Evolutionary conservation across 148 eudicot species (phyloP).

Genomic region (Spergularia bocconei): DNA sequence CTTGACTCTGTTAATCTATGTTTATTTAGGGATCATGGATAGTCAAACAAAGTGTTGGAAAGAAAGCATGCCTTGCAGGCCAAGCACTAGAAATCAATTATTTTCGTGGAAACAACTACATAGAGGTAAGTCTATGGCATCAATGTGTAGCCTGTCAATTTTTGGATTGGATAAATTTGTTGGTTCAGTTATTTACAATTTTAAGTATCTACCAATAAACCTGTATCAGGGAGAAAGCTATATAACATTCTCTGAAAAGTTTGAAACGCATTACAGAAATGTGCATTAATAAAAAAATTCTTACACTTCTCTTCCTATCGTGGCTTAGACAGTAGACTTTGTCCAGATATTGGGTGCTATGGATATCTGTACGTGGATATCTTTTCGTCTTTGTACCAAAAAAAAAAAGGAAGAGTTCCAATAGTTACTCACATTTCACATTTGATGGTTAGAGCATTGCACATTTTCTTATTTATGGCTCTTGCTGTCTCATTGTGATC

Average conservation of each 20-base stretch:
- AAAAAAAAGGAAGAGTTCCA: too few relatives aligned
- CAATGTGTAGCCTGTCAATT: background rate
- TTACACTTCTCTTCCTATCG: too few relatives aligned
- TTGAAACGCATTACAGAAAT: background rate
- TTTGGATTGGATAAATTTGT: background rate
- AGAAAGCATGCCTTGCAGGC: conserved; percentile 65
- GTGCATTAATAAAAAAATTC: too few relatives aligned
- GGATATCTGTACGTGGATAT: too few relatives aligned
- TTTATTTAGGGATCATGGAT: conserved; percentile 66
- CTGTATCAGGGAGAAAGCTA: too few relatives aligned
- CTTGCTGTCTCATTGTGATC: too few relatives aligned
- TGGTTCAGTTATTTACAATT: background rate
- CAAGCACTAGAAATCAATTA: conserved; percentile 70
- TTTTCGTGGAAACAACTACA: conserved; percentile 59
- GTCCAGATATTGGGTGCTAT: too few relatives aligned
- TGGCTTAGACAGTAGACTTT: too few relatives aligned
- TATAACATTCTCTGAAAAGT: background rate
- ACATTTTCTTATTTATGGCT: too few relatives aligned
- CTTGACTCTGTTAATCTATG: background rate
- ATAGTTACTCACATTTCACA: too few relatives aligned
- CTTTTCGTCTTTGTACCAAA: too few relatives aligned
- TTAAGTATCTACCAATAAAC: background rate
- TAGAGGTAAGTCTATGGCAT: conserved; percentile 44
- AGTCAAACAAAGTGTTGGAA: conserved; percentile 76
- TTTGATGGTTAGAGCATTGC: too few relatives aligned